These are phyloP conservation scores for Fonsecaea monophora DNA, from an alignment of 2,329 filamentous ascomycete species.

Conservation along the genomic window DNA sequence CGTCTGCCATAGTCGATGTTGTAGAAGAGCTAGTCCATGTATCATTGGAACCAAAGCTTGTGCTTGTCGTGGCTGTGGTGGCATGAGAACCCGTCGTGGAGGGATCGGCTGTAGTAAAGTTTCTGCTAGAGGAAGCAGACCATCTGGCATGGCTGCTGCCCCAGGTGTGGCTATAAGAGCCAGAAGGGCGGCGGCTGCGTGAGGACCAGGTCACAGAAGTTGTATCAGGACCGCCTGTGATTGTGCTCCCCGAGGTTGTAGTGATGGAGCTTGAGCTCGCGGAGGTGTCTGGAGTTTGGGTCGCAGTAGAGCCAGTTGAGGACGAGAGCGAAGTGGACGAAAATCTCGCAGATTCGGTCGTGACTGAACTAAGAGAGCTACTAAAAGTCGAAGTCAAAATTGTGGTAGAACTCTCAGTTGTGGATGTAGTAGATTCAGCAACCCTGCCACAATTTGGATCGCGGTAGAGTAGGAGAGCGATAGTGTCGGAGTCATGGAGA, in stretches of 20 bases:
- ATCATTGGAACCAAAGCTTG: constrained; percentile 12
- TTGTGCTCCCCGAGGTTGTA: constrained; percentile 4
- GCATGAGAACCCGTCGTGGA: constrained; percentile 17
- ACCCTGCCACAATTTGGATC: constrained; percentile 23
- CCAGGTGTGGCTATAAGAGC: constrained; percentile 6
- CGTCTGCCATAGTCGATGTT: constrained; percentile 1
- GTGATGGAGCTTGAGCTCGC: not conserved
- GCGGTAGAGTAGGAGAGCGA: constrained; percentile 18
- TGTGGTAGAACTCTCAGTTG: constrained; percentile 11
- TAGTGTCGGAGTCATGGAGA: constrained; percentile 7
- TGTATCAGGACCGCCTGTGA: not conserved
- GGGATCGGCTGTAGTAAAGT: constrained; percentile 1
- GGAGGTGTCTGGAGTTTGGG: not conserved
- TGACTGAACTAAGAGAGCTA: constrained; percentile 1
- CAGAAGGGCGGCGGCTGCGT: not conserved
- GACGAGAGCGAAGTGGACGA: not conserved
- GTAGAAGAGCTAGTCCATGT: not conserved
- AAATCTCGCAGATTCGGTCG: not conserved
- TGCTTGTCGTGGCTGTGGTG: constrained; percentile 13
- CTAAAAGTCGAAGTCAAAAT: not conserved
- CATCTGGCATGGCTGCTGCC: constrained; percentile 7
- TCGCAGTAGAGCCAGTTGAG: not conserved
- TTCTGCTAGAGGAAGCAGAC: constrained; percentile 6
- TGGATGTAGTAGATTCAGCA: constrained; percentile 8
- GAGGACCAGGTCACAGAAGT: not conserved